These are phyloP conservation scores for Mycena pura DNA, from an alignment of 768 basidiomycete species.

Conservation along the genomic window DNA sequence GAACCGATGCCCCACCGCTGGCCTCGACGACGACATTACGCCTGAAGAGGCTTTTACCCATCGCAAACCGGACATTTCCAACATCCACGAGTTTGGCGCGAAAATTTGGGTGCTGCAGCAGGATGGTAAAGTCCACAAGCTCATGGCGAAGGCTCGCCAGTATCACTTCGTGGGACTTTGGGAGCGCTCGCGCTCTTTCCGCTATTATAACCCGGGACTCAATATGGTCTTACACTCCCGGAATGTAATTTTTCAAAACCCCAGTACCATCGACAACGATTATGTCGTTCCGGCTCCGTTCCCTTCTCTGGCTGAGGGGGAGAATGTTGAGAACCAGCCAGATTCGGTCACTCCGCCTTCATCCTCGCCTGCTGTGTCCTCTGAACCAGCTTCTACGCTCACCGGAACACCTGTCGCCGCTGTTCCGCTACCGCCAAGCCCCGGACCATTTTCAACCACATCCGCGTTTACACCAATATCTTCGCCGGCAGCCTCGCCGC, in stretches of 20 bases:
- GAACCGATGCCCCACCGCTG: conserved; percentile 15
- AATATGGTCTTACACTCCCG: not conserved
- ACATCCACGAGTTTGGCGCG: conserved; percentile 35
- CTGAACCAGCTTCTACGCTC: not conserved
- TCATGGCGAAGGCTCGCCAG: not conserved
- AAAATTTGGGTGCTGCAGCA: not conserved
- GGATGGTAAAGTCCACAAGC: conserved; percentile 2
- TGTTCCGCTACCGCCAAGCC: not conserved
- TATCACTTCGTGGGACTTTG: not conserved
- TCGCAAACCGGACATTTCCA: conserved; percentile 42
- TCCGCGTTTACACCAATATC: not conserved
- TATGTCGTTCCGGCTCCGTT: not conserved
- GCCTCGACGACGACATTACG: not conserved
- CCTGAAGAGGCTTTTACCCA: conserved; percentile 42
- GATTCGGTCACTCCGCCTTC: too few species aligned
- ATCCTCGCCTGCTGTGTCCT: not conserved
- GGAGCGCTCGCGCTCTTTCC: conserved; percentile 1
- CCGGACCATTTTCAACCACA: not conserved
- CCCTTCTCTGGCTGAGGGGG: conserved; percentile 15
- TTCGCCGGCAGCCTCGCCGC: not conserved
- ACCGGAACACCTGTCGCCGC: not conserved
- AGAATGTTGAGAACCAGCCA: conserved; percentile 1
- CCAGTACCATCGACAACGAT: not conserved
- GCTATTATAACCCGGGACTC: not conserved
- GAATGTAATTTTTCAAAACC: conserved; percentile 4